Conservation (phyloP, 2,329 filamentous ascomycete species). For the Cordyceps farinosa region DNA sequence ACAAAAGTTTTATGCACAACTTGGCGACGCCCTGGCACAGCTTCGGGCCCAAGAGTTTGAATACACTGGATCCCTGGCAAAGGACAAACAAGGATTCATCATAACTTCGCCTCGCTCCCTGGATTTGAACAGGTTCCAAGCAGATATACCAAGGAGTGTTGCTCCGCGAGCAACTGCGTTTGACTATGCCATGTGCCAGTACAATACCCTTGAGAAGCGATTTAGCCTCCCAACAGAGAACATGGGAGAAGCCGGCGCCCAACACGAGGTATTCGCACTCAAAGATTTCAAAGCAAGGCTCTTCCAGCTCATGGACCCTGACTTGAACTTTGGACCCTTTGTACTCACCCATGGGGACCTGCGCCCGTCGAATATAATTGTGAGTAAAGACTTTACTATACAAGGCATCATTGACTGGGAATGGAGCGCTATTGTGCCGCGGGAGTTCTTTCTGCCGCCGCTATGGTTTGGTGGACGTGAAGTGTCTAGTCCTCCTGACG, state of each 20-base stretch:
- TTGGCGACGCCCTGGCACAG: background rate
- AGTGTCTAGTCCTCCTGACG: background rate
- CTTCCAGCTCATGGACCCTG: background rate
- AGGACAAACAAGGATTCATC: background rate
- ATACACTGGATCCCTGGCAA: background rate
- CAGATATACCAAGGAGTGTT: background rate
- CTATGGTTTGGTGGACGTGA: slow-evolving; percentile 1
- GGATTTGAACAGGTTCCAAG: background rate
- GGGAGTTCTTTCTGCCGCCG: slow-evolving; percentile 4
- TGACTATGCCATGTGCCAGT: background rate
- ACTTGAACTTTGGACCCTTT: background rate
- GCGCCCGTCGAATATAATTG: slow-evolving; percentile 4
- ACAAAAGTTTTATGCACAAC: background rate
- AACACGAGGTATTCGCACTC: background rate
- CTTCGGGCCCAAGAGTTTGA: background rate
- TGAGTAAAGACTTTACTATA: background rate
- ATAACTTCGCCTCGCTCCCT: background rate
- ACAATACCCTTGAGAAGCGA: background rate
- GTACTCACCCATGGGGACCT: slow-evolving; percentile 12
- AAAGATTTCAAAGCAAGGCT: background rate
- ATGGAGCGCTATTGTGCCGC: slow-evolving; percentile 1
- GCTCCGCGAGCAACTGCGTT: background rate
- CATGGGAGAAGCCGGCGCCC: background rate
- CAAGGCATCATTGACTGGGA: slow-evolving; percentile 12
- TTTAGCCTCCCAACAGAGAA: background rate